Evolutionary conservation across 257 asterid genomes (phyloP).

Genomic region (Solanum sitiens): DNA sequence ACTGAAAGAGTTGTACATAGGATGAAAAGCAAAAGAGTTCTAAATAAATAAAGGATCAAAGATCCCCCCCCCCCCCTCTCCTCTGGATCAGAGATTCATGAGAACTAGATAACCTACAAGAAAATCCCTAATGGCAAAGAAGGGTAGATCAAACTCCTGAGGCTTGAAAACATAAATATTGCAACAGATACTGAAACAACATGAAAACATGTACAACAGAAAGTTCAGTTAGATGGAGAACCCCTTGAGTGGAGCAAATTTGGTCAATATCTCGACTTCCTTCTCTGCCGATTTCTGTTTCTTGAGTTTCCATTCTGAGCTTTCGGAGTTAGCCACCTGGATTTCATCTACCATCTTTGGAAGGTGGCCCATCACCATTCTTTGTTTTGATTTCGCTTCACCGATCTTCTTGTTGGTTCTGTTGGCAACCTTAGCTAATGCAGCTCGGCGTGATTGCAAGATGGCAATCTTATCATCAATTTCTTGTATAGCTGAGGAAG

Average conservation of each 20-base stretch:
- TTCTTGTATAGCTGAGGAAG: slow-evolving; percentile 8
- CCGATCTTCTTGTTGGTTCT: slow-evolving; percentile 10
- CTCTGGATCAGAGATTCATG: not conserved
- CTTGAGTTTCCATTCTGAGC: slow-evolving; percentile 20
- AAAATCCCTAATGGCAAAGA: not conserved
- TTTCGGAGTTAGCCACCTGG: slow-evolving; percentile 22
- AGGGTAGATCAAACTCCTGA: not conserved
- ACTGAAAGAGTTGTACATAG: not conserved
- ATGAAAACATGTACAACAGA: not conserved
- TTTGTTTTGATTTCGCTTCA: slow-evolving; percentile 4
- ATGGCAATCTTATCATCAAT: slow-evolving; percentile 21
- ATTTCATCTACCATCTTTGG: slow-evolving; percentile 27
- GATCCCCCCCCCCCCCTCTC: not conserved
- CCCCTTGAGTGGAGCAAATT: slow-evolving; percentile 22
- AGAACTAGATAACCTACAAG: not conserved
- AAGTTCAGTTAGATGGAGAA: slow-evolving; percentile 13
- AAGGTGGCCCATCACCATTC: slow-evolving; percentile 5
- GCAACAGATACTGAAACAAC: not conserved
- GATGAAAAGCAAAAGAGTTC: not conserved
- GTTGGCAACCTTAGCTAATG: slow-evolving; percentile 6
- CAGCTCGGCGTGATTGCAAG: slow-evolving; percentile 16
- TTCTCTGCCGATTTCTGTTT: slow-evolving; percentile 15
- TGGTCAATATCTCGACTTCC: slow-evolving; percentile 16
- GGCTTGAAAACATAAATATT: not conserved
- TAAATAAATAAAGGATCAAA: not conserved